A percentile compares a stretch with the other conserved stretches of the same genome.
Evolutionary conservation across 352 stramenopile species (phyloP).

Genomic region (Pythium oligandrum): DNA sequence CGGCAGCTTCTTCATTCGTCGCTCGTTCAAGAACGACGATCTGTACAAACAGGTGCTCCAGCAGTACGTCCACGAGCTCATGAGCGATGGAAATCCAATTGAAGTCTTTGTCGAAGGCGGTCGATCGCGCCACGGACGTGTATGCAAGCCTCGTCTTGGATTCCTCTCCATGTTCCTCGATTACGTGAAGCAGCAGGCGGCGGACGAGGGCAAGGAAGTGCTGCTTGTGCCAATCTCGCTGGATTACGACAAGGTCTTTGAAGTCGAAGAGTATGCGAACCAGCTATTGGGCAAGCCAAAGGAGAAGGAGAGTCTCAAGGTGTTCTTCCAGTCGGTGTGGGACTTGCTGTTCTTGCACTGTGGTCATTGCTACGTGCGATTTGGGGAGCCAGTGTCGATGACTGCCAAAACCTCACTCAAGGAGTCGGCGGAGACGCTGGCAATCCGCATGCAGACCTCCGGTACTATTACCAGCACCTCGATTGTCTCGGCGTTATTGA

Average conservation of each 20-base stretch:
- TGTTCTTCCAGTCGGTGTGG: slow-evolving; percentile 69
- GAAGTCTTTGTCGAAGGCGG: slow-evolving; percentile 90
- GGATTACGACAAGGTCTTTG: slow-evolving; percentile 88
- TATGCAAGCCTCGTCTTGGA: slow-evolving; percentile 64
- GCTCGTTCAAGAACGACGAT: slow-evolving; percentile 63
- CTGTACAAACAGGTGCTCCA: slow-evolving; percentile 85
- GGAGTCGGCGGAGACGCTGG: slow-evolving; percentile 45
- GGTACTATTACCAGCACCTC: slow-evolving; percentile 75
- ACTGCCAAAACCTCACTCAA: slow-evolving; percentile 40
- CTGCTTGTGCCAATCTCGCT: slow-evolving; percentile 84
- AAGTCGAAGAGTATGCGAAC: slow-evolving; percentile 84
- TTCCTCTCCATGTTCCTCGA: slow-evolving; percentile 74
- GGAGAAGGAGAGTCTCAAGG: slow-evolving; percentile 69
- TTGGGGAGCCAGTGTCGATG: slow-evolving; percentile 63
- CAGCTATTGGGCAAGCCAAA: slow-evolving; percentile 85
- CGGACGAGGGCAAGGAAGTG: slow-evolving; percentile 26
- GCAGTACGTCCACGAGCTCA: slow-evolving; percentile 79
- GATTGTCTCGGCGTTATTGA: slow-evolving; percentile 64
- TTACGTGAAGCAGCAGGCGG: slow-evolving; percentile 32
- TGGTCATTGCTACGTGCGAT: slow-evolving; percentile 84
- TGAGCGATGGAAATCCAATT: slow-evolving; percentile 74
- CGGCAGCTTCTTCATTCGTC: slow-evolving; percentile 89
- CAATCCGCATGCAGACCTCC: slow-evolving; percentile 66
- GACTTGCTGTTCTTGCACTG: slow-evolving; percentile 70
- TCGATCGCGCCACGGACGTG: slow-evolving; percentile 72